Evolutionary conservation across 306 rosid genomes (phyloP), one percentile per base, ranked within the genome.

Genomic region (Delonix regia): DNA sequence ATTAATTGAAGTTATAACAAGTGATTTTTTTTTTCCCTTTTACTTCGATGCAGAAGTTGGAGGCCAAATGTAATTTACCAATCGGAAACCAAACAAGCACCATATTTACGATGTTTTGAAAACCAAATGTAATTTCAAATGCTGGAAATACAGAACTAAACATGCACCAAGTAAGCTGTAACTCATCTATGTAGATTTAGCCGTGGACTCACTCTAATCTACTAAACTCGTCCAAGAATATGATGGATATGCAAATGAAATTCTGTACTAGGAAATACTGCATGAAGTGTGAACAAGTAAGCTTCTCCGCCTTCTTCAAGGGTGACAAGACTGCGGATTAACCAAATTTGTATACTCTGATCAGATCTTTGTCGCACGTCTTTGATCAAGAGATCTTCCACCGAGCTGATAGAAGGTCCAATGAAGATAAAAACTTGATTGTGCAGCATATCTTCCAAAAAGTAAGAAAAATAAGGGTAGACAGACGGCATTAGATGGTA

Each of bases 111-210:
- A n/a, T n/a, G n/a, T n/a, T n/a, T n/a, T n/a, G n/a, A n/a, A n/a
- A n/a, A n/a, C n/a, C n/a, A n/a, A n/a, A n/a, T n/a, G n/a, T n/a
- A n/a, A n/a, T n/a, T n/a, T n/a, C n/a, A n/a, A n/a, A n/a, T n/a
- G n/a, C n/a, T n/a, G n/a, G n/a, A n/a, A n/a, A n/a, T n/a, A n/a
- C n/a, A n/a, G n/a, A n/a, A n/a, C n/a, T n/a, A n/a, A n/a, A n/a
- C n/a, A n/a, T n/a, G n/a, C n/a, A 39, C 21, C 19, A 28, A 49
- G 52, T 42, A 79, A 39, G 24, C 52, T 65, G 42, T 72, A 65
- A 81, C 69, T 62, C 64, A 80, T 83, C 82, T 84, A 76, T 91
- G 83, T 82, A 85, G 55, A 69, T 67, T 69, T 85, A 72, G 61
- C 73, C 75, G 77, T 51, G 62, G 74, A 44, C 67, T 71, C 34